Evolutionary conservation across 2,329 filamentous ascomycete genomes (phyloP), one percentile per base, ranked within the genome.

Genomic region (Colletotrichum spinosum): DNA sequence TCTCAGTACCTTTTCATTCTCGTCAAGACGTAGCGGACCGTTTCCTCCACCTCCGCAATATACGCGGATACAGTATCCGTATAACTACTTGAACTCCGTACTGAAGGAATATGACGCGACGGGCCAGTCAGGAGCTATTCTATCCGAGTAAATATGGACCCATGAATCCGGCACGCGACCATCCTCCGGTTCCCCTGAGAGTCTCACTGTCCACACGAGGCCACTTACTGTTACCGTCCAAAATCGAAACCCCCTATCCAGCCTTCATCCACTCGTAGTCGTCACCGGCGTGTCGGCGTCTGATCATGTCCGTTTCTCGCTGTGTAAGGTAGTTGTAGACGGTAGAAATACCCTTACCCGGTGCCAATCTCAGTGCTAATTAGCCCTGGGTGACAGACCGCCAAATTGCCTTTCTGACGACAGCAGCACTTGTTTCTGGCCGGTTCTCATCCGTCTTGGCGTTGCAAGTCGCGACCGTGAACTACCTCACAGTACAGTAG

Each of bases 381-480:
- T 34, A 12, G 34, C 45, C n/a, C 13, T 15, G 37, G 60, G 17
- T 39, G 25, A 34, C 53, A 42, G 55, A 42, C 41, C 37, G 51
- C 51, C 50, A 35, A 37, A 56, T 53, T 52, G 50, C 33, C 46
- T 57, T 63, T 35, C 51, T 49, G 48, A 51, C 9, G 48, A 56
- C 63, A 57, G 17, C 37, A 56, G 46, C 41, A 49, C n/a, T 49
- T 35, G 58, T 62, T 53, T 53, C 41, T 56, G 50, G 42, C 37
- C 35, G 42, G 58, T 42, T 17, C 49, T 37, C 33, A 44, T 46
- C 58, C 58, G 52, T 49, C 62, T 65, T 65, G 62, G 62, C 62
- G 48, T 53, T 53, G 52, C 38, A 25, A 12, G 35, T 25, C 39
- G 52, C 25, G 25, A 5, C 25, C 25, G 25, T 25, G 25, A 25